Evolutionary conservation across 2,329 filamentous ascomycete genomes (phyloP), one percentile per base, ranked within the genome.

Genomic region (Trichoderma breve): DNA sequence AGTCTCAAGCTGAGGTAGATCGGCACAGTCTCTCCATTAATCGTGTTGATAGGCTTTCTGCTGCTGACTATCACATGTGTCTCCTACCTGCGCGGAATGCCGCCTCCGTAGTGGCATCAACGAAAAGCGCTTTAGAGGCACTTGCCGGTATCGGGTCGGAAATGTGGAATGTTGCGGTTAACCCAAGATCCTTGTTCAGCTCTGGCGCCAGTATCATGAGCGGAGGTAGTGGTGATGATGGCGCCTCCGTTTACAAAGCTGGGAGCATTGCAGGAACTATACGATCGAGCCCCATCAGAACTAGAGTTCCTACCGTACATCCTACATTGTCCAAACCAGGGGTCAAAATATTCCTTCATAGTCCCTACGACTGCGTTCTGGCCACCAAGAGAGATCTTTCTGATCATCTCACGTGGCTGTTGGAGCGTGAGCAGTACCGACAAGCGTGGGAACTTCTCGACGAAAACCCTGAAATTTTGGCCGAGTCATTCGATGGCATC

Each of bases 351-450:
- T 98, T 98, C 79, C 93, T 99, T 53, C 94, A 97, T 77, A 98
- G 94, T 76, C 96, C 96, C 0, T 99, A 97, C 78, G 96, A 99
- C 81, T 98, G 95, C 77, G 92, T 98, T n/a, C 84, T 98, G 70
- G 93, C 94, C 0, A 93, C 96, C 3, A 95, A 95, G 79, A 88
- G 96, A 75, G 95, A 97, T 77, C 85, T 97, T 18, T 85, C 90
- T 4, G 96, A 99, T 81, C 94, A 97, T 77, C 84, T 98, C 26
- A 84, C 87, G 8, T 99, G 95, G 95, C 85, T 98, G 15, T 80
- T 97, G 32, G 92, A 95, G 72, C 93, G 91, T 73, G 88, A 93
- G 67, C 90, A 91, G 73, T 97, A 95, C 78, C 89, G 93, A 77
- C 88, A 93, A 76, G 94, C 95, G 2, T 99, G 95, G 95, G 90